Percentiles rank a stretch among this genome's conserved stretches.
Conservation (phyloP, 208 protist genomes). For the Acanthamoeba royreba region DNA sequence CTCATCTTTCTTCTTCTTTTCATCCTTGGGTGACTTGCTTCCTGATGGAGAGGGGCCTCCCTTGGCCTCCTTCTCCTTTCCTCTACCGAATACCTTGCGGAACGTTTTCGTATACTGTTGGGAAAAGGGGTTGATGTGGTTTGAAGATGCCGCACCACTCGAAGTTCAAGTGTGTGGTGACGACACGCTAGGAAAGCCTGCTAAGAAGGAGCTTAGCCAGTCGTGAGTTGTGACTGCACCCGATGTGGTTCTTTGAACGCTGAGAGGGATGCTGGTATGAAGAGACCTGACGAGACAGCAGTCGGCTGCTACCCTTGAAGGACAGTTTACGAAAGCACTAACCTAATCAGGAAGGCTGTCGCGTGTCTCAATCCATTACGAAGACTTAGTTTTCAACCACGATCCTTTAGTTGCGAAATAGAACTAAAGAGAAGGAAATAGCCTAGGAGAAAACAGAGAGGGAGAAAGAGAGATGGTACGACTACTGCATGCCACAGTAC, state of each 20-base stretch:
- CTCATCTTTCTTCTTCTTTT: neutral
- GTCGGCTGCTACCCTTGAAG: neutral
- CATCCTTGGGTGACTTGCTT: neutral
- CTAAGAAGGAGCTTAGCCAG: neutral
- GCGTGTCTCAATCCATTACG: neutral
- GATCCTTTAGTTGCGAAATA: neutral
- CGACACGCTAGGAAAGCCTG: too few species aligned
- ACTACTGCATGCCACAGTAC: neutral
- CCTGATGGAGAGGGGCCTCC: neutral
- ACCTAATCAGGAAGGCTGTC: too few species aligned
- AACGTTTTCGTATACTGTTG: neutral
- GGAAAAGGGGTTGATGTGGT: neutral
- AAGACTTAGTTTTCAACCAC: neutral
- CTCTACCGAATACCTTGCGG: neutral
- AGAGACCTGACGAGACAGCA: neutral
- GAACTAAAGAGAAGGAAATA: neutral
- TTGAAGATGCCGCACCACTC: neutral
- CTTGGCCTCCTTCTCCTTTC: neutral
- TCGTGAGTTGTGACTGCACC: too few species aligned
- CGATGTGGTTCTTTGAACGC: too few species aligned
- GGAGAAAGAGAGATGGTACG: neutral
- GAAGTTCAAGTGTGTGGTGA: neutral
- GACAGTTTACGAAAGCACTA: too few species aligned
- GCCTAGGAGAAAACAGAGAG: neutral
- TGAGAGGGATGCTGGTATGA: too few species aligned